phyloP scores from a whole-genome alignment of 495 filamentous ascomycete genomes.

The Aspergillus coremiiformis region DNA sequence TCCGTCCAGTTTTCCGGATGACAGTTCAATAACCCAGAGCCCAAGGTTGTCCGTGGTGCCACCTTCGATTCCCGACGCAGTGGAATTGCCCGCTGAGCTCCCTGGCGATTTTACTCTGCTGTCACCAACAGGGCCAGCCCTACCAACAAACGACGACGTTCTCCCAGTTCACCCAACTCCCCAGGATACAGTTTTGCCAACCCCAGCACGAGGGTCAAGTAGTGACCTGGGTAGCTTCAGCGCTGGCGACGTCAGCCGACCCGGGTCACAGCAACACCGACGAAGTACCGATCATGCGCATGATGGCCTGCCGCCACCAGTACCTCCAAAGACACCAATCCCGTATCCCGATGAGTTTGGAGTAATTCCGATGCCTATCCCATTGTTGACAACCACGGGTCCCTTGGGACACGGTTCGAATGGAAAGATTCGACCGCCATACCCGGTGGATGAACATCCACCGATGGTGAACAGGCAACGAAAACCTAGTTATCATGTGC shows the following conservation, averaged over 20 bases:
- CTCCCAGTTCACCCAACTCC: slow-evolving; percentile 30
- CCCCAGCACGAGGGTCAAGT: slow-evolving; percentile 33
- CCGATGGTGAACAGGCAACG: slow-evolving; percentile 74
- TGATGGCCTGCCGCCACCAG: slow-evolving; percentile 58
- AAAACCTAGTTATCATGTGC: slow-evolving; percentile 69
- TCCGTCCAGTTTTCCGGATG: slow-evolving; percentile 4
- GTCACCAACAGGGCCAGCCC: slow-evolving; percentile 24
- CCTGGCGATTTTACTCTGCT: slow-evolving; percentile 26
- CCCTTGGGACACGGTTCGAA: slow-evolving; percentile 11
- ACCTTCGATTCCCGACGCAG: slow-evolving; percentile 42
- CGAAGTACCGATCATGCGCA: slow-evolving; percentile 39
- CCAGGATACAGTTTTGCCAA: slow-evolving; percentile 21
- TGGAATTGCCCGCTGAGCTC: slow-evolving; percentile 59
- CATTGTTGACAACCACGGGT: slow-evolving; percentile 14
- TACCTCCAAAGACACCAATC: slow-evolving; percentile 81
- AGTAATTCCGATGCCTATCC: slow-evolving; percentile 31
- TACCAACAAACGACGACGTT: slow-evolving; percentile 20
- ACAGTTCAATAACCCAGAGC: slow-evolving; percentile 10
- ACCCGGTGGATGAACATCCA: slow-evolving; percentile 77
- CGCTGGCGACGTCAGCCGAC: slow-evolving; percentile 30
- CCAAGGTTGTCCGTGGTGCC: slow-evolving; percentile 27
- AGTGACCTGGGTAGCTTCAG: slow-evolving; percentile 29
- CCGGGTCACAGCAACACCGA: slow-evolving; percentile 33
- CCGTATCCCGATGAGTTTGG: slow-evolving; percentile 38
- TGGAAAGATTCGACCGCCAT: slow-evolving; percentile 50